Base-by-base conservation (phyloP, 495 filamentous ascomycete species). In the Lophiostoma macrostomum region DNA sequence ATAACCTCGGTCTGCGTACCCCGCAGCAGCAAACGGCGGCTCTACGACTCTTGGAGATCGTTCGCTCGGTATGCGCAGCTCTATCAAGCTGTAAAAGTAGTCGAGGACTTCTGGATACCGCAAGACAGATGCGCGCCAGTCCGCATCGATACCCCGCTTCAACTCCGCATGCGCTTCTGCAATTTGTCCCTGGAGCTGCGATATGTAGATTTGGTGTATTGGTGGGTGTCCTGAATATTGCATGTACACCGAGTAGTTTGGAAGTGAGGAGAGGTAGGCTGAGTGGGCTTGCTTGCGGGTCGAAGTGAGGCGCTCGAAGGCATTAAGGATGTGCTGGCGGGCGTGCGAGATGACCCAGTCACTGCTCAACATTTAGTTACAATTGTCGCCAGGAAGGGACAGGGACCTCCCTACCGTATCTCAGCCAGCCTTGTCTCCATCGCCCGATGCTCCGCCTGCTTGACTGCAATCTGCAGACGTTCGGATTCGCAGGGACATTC, bases 91-190 rank as follows among this genome's bases (percentile, higher is more conserved):
- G 70, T 79, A 87, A 60, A 82, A 88, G 63, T 87, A 85, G 67
- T 88, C 82, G 31, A 88, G 72, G 22, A 88, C 83, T 60, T 87
- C 82, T 4, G 85, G 85, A 56, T 88, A 88, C 43, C 78, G 73
- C 45, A 86, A 79, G 29, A 87, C 83, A 24, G 76, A 80, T 6
- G 75, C 72, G 58, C 79, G 74, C 85, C 85, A 88, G 70, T 88
- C 85, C 29, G 84, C 83, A 62, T 87, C 83, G 65, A 87, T 82
- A 56, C 81, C 85, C 30, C 77, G 72, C 66, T 85, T 83, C 45
- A 86, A 74, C 54, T 75, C 71, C 6, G 73, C 71, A 57, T 85
- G 75, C 20, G 80, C 82, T 25, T 75, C 73, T 19, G 73, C 68
- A 25, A 87, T 73, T 64, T 86, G 68, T 4, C 20, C 11, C 27